Base-by-base conservation (phyloP, 1,284 basidiomycete species). In the Lignosus rhinocerotis region DNA sequence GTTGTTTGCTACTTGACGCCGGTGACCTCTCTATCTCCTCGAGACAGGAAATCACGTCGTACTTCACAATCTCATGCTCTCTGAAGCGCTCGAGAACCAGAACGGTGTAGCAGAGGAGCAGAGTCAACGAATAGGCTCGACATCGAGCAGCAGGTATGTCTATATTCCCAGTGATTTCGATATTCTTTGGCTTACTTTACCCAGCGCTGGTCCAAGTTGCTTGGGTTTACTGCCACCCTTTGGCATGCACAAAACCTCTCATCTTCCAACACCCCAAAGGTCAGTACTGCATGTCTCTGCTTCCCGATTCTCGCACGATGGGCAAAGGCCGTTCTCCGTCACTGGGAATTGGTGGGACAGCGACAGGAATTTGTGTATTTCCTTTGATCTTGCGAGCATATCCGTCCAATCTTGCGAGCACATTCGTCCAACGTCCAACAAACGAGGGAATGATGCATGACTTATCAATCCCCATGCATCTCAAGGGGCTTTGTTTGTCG, bases 221-320 rank as follows among this genome's bases (percentile, higher is more conserved):
- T 8, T 47, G 16, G 55, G 59, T 16, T 51, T 66, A 8, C 44
- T 64, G 14, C 68, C 68, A 9, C 60, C 69, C 1, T 68, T 68
- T 43, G 60, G 58, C n/a, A 53, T 58, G 30, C 58, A 62, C 31
- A 58, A 58, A 43, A 54, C 45, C 56, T 74, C 74, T n/a, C 83
- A 86, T 67, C 71, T 87, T 21, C 85, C 84, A 11, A 87, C 85
- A 17, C 85, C 85, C 17, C 83, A 85, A 67, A 86, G 84, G 85
- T 85, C 58, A 67, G 71, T 66, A 16, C 45, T 33, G 25, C 4
- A 2, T 25, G 25, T 25, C 2, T 25, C 25, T 25, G 4, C 25
- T 25, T 25, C 25, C 4, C 25, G 25, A 4, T 25, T 25, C 4
- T 25, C 25, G 25, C 25, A 25, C 25, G 25, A 25, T 25, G 25